A percentile compares a stretch with the other conserved stretches of the same genome.
Conservation (phyloP, 768 basidiomycete species). For the Tylopilus vinaceipallidus region DNA sequence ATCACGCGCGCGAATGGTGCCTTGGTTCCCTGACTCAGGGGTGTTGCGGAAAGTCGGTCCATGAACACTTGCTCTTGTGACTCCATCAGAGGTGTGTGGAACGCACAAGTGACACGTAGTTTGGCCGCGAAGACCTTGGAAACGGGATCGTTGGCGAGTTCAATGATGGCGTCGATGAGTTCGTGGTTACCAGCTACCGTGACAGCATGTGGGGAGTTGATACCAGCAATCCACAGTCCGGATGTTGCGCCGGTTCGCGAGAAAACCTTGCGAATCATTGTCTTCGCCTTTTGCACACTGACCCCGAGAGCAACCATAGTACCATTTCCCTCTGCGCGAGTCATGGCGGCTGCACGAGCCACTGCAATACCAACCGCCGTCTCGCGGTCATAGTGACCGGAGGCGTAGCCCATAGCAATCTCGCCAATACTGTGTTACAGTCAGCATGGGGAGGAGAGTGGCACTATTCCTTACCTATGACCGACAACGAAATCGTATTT, state of each 20-base stretch:
- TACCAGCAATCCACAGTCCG: constrained; percentile 35
- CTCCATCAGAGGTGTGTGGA: constrained; percentile 37
- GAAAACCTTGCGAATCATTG: constrained; percentile 34
- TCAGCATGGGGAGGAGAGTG: constrained; percentile 6
- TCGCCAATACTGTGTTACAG: constrained; percentile 28
- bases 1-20: constrained; percentile 28
- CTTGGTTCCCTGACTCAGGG: constrained; percentile 19
- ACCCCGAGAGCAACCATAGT: constrained; percentile 37
- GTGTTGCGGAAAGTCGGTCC: constrained; percentile 17
- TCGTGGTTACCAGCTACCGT: constrained; percentile 33
- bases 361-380: constrained; percentile 35
- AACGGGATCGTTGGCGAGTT: constrained; percentile 26
- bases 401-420: constrained; percentile 38
- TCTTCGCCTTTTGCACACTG: constrained; percentile 30
- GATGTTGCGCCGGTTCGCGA: constrained; percentile 22
- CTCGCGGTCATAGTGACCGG: constrained; percentile 35
- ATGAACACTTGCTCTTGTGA: constrained; percentile 33
- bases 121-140: constrained; percentile 28
- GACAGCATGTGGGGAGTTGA: constrained; percentile 38
- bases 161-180: constrained; percentile 31
- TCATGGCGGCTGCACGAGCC: constrained; percentile 38
- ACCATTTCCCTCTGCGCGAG: constrained; percentile 34
- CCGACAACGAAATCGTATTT: constrained; percentile 35
- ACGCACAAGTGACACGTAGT: constrained; percentile 33
- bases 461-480: constrained; percentile 24